phyloP scores from a whole-genome alignment of 768 basidiomycete species.

The Lactarius hatsudake region DNA sequence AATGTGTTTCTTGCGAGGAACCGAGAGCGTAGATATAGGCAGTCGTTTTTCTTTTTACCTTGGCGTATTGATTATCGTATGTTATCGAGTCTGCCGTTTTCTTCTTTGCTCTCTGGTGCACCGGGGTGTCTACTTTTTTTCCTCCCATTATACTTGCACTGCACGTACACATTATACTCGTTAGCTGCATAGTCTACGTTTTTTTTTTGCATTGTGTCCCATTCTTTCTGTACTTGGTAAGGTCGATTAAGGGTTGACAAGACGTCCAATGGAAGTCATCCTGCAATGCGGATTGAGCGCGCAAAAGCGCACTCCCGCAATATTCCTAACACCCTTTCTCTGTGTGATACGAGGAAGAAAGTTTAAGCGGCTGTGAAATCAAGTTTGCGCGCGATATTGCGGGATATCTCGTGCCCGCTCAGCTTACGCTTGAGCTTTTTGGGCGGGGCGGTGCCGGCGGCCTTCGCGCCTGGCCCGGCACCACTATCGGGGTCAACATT shows the following conservation, averaged over 20 bases:
- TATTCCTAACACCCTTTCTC: background rate
- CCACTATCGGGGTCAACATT: constrained; percentile 55
- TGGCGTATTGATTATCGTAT: constrained; percentile 20
- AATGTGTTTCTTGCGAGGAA: constrained; percentile 36
- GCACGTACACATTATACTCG: constrained; percentile 28
- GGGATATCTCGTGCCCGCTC: constrained; percentile 45
- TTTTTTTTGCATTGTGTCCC: constrained; percentile 24
- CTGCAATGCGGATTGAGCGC: background rate
- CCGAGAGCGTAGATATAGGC: constrained; percentile 18
- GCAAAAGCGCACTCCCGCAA: background rate
- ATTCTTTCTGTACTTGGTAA: constrained; percentile 16
- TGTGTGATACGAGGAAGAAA: background rate
- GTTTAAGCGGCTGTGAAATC: constrained; percentile 55
- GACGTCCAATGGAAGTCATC: constrained; percentile 13
- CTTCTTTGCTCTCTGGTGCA: constrained; percentile 3
- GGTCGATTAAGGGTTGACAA: background rate
- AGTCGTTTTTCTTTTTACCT: background rate
- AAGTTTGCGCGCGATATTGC: constrained; percentile 65
- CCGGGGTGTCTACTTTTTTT: background rate
- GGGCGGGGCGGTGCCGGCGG: constrained; percentile 37
- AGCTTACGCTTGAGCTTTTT: constrained; percentile 71
- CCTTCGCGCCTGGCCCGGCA: constrained; percentile 52
- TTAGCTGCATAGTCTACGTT: constrained; percentile 29
- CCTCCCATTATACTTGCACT: constrained; percentile 5
- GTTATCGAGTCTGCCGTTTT: constrained; percentile 13